Base-by-base conservation (phyloP, 495 filamentous ascomycete species). In the Penicillium canariense region DNA sequence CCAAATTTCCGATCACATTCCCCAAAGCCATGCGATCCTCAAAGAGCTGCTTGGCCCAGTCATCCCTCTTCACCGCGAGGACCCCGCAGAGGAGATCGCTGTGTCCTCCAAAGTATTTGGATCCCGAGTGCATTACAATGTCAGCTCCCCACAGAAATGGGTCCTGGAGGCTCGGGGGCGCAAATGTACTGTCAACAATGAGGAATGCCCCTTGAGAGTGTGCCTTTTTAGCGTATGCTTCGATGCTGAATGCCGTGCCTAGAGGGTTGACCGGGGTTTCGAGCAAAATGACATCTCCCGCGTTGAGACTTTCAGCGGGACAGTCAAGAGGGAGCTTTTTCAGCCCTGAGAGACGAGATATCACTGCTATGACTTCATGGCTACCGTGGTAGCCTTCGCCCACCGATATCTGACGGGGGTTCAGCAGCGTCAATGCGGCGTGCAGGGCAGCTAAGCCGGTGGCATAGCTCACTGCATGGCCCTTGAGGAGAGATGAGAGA, bases 91-190 rank as follows among this genome's bases (percentile, higher is more conserved):
- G 81, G 75, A 96, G 75, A 73, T 96, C 91, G 56, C 83, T 88
- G 69, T 96, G 91, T 0, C 92, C 91, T 22, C 91, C 91, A 48
- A 96, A 78, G 69, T 95, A 96, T 78, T 96, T 96, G 12, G 90
- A 96, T 10, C 88, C 91, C 25, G 77, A 82, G 70, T 96, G 91
- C 85, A 96, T 85, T 11, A 95, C 82, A 3, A 87, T 71, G 69
- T 96, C 90, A 10, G 84, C 88, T 39, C 89, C 90, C 61, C 73
- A 83, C 25, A 55, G 36, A 62, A 96, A 92, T 10, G 91, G 91
- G 61, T 95, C 88, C 65, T 87, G 85, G 44, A 96, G 75, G 22
- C 87, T 86, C n/a, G 92, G 91, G 20, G 91, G 91, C 1, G 81
- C 91, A 65, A 96, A 95, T 0, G 91, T 96, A 0, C 88, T 83